Evolutionary conservation across 2,329 filamentous ascomycete species (phyloP), one percentile per base, ranked within the genome.

Genomic region (Colletotrichum sp.): DNA sequence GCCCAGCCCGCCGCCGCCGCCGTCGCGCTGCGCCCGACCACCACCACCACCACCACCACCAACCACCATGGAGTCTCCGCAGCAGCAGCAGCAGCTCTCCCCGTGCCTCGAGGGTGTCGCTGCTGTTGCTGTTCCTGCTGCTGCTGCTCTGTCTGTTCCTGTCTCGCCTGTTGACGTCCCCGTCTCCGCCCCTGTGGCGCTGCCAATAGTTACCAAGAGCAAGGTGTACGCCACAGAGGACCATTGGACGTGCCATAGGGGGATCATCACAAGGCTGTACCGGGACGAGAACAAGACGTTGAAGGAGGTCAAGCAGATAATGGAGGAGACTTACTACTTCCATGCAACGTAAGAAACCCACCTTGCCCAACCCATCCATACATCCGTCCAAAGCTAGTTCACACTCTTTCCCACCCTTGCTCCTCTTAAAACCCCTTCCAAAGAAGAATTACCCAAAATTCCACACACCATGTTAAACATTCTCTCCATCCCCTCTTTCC

Each of bases 291-390:
- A 62, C 6, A 71, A n/a, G 52, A 8, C 68, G 5, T 21, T 75
- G 36, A 75, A 67, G 62, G 44, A 75, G n/a, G 62, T 75, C 6
- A 75, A 55, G n/a, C 26, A 39, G 13, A 63, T 72, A 10, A 71
- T 75, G 72, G 68, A 75, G 26, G 12, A 55, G 6, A 52, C 71
- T 10, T 72, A 71, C 55, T 60, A 12, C 39, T 63, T 75, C 2
- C 28, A 30, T 26, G 65, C 65, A 12, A 63, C 71, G 71, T 73
- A 28, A 60, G 70, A 13, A 18, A 49, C 44, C 55, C 18, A 28
- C 28, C 59, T 44, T 44, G 39, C 39, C 39, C 39, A 44, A 44
- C 39, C 39, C 10, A 26, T 62, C 39, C 39, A 49, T 21, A n/a
- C 44, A 49, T 39, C 36, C 36, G 36, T 8, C 36, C 36, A 21